These are phyloP conservation scores for Testicularia cyperi DNA, from an alignment of 1,284 basidiomycete species.

Conservation along the genomic window DNA sequence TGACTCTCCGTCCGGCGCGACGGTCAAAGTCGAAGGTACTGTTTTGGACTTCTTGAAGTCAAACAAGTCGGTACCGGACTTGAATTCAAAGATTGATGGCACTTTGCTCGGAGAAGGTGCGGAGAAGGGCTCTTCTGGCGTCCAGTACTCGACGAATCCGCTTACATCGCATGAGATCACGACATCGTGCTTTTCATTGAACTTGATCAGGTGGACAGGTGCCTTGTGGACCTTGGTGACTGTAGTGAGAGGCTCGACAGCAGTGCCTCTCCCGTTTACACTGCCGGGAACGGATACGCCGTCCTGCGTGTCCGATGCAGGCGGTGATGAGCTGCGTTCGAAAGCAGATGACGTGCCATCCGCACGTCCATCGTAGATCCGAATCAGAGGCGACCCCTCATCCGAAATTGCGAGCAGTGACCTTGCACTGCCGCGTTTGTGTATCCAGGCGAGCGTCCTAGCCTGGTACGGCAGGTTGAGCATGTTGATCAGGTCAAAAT, in stretches of 20 bases:
- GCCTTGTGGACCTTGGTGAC: conserved; percentile 20
- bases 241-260: conserved; percentile 15
- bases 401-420: conserved; percentile 87
- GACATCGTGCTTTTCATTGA: conserved; percentile 83
- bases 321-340: conserved; percentile 1
- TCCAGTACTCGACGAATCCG: conserved; percentile 98
- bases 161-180: conserved; percentile 92
- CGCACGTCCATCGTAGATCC: conserved; percentile 89
- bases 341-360: conserved; percentile 69
- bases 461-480: conserved; percentile 68
- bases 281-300: too few relatives aligned
- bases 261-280: too few relatives aligned
- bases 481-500: conserved; percentile 99
- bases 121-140: conserved; percentile 78
- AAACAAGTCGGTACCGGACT: conserved; percentile 88
- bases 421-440: conserved; percentile 81
- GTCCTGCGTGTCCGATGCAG: neutral
- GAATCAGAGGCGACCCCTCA: conserved; percentile 71
- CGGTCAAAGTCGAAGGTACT: conserved; percentile 81
- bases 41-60: conserved; percentile 99
- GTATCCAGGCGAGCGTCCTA: conserved; percentile 71
- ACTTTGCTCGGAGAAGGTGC: conserved; percentile 61
- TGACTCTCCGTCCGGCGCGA: conserved; percentile 82
- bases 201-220: conserved; percentile 61
- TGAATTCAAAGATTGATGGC: conserved; percentile 79